Evolutionary conservation across 2,329 filamentous ascomycete species (phyloP), one percentile per base, ranked within the genome.

Genomic region (Plenodomus tracheiphilus): DNA sequence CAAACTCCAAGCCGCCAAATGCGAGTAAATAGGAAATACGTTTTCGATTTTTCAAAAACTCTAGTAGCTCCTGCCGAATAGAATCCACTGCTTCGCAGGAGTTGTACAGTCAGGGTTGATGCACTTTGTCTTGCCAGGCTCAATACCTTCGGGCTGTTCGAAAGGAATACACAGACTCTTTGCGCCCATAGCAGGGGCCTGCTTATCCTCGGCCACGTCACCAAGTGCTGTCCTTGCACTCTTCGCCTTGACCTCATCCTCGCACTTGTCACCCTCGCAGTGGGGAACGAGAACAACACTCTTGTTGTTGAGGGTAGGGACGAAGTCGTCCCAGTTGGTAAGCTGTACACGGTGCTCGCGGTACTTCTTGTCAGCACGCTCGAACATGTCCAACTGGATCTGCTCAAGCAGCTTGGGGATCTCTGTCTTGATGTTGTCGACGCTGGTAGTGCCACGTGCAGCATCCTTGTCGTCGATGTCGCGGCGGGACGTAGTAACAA

Each of bases 241-340:
- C 70, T 92, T 81, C 47, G 95, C 91, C 83, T 97, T 97, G 78
- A 97, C 91, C 73, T 90, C 85, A 65, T 97, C 93, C 76, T 97
- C 93, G 69, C 93, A 97, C 71, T 89, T 85, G 51, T 84, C 84
- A 11, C 84, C 88, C 54, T 92, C 79, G 71, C 95, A 99, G 79
- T 91, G 89, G 44, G 93, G 93, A 58, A 97, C 95, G 51, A 97
- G 79, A 37, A 95, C 86, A 37, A 97, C 86, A 69, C 97, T 96
- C 83, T 95, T 96, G 70, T 83, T 79, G 74, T 99, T 94, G 35
- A 99, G 84, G 0, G 90, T 85, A 7, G 94, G 93, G 39, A 94
- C 84, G 47, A 99, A 95, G 44, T 96, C 87, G 34, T 90, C 86
- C 94, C 94, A 99, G 60, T 92, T 74, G 41, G 84, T 89, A 61